Base-by-base conservation (phyloP, 441 rosid species). In the Arabidopsis hybrid region DNA sequence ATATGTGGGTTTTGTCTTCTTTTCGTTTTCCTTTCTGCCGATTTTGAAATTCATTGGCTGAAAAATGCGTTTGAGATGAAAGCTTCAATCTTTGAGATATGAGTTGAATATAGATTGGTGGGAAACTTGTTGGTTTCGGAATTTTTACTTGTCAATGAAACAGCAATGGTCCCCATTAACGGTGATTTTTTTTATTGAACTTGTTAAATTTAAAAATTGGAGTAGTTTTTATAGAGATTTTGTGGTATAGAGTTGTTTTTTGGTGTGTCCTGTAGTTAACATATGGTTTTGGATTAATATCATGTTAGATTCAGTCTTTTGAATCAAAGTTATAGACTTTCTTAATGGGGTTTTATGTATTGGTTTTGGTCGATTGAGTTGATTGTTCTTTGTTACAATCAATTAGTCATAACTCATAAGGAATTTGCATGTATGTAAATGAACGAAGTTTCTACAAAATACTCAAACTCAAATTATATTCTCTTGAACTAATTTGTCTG, bases 311-410 rank as follows among this genome's bases (percentile, higher is more conserved):
- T 14, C 7, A 10, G 11, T 68, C 14, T 42, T 4, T 4, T 4
- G 53, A 56, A 42, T 49, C 51, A 31, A 69, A 34, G 63, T 21
- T 59, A 12, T 32, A 51, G 38, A 16, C 62, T 67, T 67, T 42
- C 71, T 29, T 39, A 26, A 29, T 12, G n/a, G 34, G 38, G 51
- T 56, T 26, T 13, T 21, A 29, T 47, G 31, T 10, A 14, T n/a
- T n/a, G n/a, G n/a, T n/a, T n/a, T 63, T 46, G 29, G 10, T 64
- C 31, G 29, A 53, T 9, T 21, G 4, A 49, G 60, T 7, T 21
- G 16, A 65, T 17, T 36, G 3, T 21, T 66, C 58, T 47, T 49
- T 10, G n/a, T 17, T 10, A 14, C 4, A 31, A 9, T 46, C 68
- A 64, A 6, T 7, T 31, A 31, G 43, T 49, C 6, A 4, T 32